phyloP scores from a whole-genome alignment of 176 grass and related monocot genomes.

The Themeda triandra region DNA sequence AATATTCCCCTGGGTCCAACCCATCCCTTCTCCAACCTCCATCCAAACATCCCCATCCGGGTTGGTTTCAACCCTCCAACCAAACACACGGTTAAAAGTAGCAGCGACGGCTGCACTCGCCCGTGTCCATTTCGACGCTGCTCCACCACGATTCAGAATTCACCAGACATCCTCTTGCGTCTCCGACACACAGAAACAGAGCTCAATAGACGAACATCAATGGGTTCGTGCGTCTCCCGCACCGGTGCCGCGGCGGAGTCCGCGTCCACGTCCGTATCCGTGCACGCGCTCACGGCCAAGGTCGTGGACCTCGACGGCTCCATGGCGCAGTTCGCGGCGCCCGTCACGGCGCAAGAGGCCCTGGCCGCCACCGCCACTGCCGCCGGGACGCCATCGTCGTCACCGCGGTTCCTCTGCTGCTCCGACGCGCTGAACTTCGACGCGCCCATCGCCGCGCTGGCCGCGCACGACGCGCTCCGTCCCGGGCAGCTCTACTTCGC shows the following conservation, averaged over 20 bases:
- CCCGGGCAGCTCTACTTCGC: constrained; percentile 63
- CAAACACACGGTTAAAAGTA: too few relatives aligned
- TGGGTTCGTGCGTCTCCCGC: constrained; percentile 62
- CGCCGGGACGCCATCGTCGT: neutral
- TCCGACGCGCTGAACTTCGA: constrained; percentile 67
- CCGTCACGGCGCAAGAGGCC: constrained; percentile 30
- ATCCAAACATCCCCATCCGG: too few relatives aligned
- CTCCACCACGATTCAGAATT: neutral
- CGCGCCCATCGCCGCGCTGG: constrained; percentile 30
- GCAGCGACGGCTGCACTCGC: neutral
- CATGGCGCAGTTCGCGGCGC: constrained; percentile 38
- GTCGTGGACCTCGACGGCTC: constrained; percentile 49
- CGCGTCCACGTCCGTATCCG: too few relatives aligned
- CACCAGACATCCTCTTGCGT: neutral
- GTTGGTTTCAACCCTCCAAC: too few relatives aligned
- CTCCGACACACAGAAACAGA: neutral
- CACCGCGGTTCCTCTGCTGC: constrained; percentile 51
- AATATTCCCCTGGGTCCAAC: too few relatives aligned
- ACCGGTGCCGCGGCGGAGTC: neutral
- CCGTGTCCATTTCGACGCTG: neutral
- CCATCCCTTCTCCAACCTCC: too few relatives aligned
- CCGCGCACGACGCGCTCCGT: constrained; percentile 12
- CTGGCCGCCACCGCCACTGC: neutral
- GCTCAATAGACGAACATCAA: neutral
- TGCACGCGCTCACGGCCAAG: constrained; percentile 23